Evolutionary conservation across 208 protist species (phyloP).

Genomic region (Lotmaria passim): DNA sequence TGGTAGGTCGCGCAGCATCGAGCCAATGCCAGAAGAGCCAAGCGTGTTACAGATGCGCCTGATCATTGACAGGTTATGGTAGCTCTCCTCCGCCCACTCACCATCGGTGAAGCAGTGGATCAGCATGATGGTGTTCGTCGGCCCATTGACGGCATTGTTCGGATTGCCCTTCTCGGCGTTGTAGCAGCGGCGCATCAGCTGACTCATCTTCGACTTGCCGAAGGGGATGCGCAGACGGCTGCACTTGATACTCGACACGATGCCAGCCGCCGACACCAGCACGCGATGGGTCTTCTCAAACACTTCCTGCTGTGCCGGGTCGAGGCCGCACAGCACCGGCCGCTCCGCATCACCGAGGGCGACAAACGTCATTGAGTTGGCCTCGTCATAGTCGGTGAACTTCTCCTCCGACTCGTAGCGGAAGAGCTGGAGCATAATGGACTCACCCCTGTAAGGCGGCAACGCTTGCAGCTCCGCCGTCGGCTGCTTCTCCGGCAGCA

Average conservation of each 20-base stretch:
- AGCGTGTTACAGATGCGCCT: slow-evolving; percentile 84
- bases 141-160: slow-evolving; percentile 69
- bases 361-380: slow-evolving; percentile 88
- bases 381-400: slow-evolving; percentile 73
- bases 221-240: slow-evolving; percentile 92
- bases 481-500: slow-evolving; percentile 80
- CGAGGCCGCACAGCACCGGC: slow-evolving; percentile 87
- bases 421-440: slow-evolving; percentile 84
- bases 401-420: slow-evolving; percentile 77
- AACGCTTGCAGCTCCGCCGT: slow-evolving; percentile 82
- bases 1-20: slow-evolving; percentile 83
- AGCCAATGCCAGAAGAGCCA: slow-evolving; percentile 82
- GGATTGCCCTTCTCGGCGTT: slow-evolving; percentile 89
- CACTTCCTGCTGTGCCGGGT: slow-evolving; percentile 56
- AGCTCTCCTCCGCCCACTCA: slow-evolving; percentile 88
- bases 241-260: slow-evolving; percentile 91
- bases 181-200: slow-evolving; percentile 89
- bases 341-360: slow-evolving; percentile 84
- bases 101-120: slow-evolving; percentile 84
- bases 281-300: slow-evolving; percentile 85
- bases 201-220: slow-evolving; percentile 90
- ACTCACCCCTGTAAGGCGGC: slow-evolving; percentile 86
- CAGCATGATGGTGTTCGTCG: slow-evolving; percentile 81
- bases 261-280: slow-evolving; percentile 76
- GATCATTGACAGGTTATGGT: slow-evolving; percentile 85